A percentile compares a stretch with the other conserved stretches of the same genome.
Conservation (phyloP, 768 basidiomycete species). For the Kwoniella mangroviensis region DNA sequence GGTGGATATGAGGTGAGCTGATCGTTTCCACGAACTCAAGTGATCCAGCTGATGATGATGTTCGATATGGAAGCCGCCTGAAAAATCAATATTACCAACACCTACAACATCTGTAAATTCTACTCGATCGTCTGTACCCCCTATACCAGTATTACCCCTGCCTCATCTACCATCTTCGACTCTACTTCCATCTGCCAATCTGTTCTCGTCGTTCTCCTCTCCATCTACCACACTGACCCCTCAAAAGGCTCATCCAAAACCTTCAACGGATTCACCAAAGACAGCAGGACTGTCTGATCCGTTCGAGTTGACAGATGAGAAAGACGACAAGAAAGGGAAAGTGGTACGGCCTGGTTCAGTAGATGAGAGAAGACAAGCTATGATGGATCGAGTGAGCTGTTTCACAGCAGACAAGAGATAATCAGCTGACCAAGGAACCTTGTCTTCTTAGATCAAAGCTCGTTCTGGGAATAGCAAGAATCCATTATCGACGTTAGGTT, state of each 20-base stretch:
- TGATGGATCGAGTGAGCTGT: constrained; percentile 53
- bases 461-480: constrained; percentile 36
- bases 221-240: constrained; percentile 26
- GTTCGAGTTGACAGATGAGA: constrained; percentile 36
- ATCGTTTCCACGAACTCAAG: not conserved
- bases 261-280: constrained; percentile 15
- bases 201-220: constrained; percentile 29
- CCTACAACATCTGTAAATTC: constrained; percentile 35
- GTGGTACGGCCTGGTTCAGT: constrained; percentile 42
- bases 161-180: constrained; percentile 45
- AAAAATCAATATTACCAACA: constrained; percentile 35
- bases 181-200: constrained; percentile 39
- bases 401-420: no score
- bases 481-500: constrained; percentile 35
- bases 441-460: constrained; percentile 47
- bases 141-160: constrained; percentile 46
- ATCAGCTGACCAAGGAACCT: no score
- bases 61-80: constrained; percentile 1
- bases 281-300: constrained; percentile 41
- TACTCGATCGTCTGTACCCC: constrained; percentile 40
- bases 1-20: constrained; percentile 46
- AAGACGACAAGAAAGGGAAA: constrained; percentile 30
- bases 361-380: constrained; percentile 50
- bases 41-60: not conserved
- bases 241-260: constrained; percentile 18